Evolutionary conservation across 176 grass and related monocot species (phyloP).

Genomic region (Pharus latifolius): DNA sequence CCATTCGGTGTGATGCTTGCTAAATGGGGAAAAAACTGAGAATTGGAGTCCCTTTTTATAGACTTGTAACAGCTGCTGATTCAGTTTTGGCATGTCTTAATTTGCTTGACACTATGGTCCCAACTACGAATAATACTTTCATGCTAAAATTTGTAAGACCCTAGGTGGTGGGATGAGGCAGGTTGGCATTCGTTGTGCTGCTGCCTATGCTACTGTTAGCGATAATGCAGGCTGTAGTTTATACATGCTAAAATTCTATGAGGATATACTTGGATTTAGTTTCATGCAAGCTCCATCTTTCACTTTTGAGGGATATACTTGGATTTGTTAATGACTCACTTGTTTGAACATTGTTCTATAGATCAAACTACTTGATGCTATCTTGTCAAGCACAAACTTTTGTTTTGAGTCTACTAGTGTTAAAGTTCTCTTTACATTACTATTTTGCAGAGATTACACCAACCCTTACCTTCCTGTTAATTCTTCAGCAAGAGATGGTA

Average conservation of each 20-base stretch:
- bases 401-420: background rate
- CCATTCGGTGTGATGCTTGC: no score
- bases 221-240: constrained; percentile 51
- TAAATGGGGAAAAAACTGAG: no score
- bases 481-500: constrained; percentile 68
- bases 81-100: no score
- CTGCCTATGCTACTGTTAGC: constrained; percentile 57
- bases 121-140: background rate
- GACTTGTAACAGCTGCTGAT: no score
- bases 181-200: constrained; percentile 82
- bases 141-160: constrained; percentile 85
- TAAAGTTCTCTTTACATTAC: constrained; percentile 2
- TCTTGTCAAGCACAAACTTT: background rate
- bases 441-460: constrained; percentile 78
- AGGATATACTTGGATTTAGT: no score
- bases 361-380: background rate
- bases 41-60: no score
- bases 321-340: no score
- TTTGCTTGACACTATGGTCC: no score
- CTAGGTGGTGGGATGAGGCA: constrained; percentile 98
- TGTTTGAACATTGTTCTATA: no score
- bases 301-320: no score
- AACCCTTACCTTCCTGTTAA: constrained; percentile 97
- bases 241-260: no score
- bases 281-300: no score